A percentile compares a stretch with the other conserved stretches of the same genome.
Conservation (phyloP, 2,329 filamentous ascomycete genomes). For the Aureobasidium sp. region DNA sequence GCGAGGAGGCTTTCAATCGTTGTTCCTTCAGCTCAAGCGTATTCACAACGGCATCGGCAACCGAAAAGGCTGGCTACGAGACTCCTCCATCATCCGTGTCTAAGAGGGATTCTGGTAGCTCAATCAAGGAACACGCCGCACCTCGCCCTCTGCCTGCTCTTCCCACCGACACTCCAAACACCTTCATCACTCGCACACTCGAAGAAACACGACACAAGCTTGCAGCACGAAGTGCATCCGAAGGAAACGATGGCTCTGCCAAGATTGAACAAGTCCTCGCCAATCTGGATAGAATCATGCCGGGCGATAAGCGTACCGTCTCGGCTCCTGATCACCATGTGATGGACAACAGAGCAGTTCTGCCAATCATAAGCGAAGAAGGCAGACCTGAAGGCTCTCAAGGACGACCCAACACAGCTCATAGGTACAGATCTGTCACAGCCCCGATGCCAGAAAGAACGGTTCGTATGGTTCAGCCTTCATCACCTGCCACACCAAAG, state of each 20-base stretch:
- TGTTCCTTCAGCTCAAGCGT: slow-evolving; percentile 49
- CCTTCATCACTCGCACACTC: slow-evolving; percentile 49
- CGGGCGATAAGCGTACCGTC: slow-evolving; percentile 34
- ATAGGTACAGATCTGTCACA: slow-evolving; percentile 37
- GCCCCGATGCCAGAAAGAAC: slow-evolving; percentile 39
- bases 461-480: slow-evolving; percentile 51
- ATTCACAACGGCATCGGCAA: slow-evolving; percentile 26
- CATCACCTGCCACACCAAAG: slow-evolving; percentile 44
- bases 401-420: slow-evolving; percentile 22
- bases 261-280: slow-evolving; percentile 55
- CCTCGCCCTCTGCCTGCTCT: slow-evolving; percentile 40
- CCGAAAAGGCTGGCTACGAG: slow-evolving; percentile 37
- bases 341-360: slow-evolving; percentile 27
- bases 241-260: slow-evolving; percentile 36
- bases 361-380: slow-evolving; percentile 50
- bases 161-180: slow-evolving; percentile 42
- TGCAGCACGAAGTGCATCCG: slow-evolving; percentile 43
- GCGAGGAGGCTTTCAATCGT: slow-evolving; percentile 85
- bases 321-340: slow-evolving; percentile 39
- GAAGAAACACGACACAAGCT: slow-evolving; percentile 53
- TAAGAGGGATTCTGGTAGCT: slow-evolving; percentile 19
- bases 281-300: slow-evolving; percentile 31
- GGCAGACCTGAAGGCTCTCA: slow-evolving; percentile 29
- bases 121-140: slow-evolving; percentile 30
- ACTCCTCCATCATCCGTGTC: slow-evolving; percentile 48